Base-by-base conservation (phyloP, 495 filamentous ascomycete species). In the Talaromyces trachyspermus region DNA sequence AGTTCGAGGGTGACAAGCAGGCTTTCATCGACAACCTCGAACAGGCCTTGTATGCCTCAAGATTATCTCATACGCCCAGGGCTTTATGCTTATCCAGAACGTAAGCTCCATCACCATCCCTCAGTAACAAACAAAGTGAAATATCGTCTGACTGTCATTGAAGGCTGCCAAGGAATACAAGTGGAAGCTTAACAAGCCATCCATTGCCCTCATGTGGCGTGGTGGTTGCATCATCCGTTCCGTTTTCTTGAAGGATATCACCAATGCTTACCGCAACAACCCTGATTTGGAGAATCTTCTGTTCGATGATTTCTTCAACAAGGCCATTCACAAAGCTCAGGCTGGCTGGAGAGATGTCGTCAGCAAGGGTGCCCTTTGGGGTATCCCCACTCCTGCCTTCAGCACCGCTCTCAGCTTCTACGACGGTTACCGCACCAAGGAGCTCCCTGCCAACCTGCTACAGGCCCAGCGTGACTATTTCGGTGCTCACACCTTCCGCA, bases 401-500 rank as follows among this genome's bases (percentile, higher is more conserved):
- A 86, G 82, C 66, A 97, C 94, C 52, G 92, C 92, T 20, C 80
- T 98, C 49, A 84, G 81, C 65, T 98, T 95, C 86, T 98, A 94
- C 76, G 92, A 98, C 63, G 94, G 92, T 41, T 95, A 95, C 78
- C 85, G 92, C 66, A 88, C 89, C 58, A 84, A 86, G 76, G 79
- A 95, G 61, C 81, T 98, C 54, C 92, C 92, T 29, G 92, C 92
- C 75, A 97, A 97, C 81, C 76, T 98, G 48, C 77, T 98, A 54
- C 92, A 98, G 75, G 92, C 94, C 29, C 92, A 98, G 77, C 84
- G 92, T 74, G 92, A 98, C 68, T 98, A 97, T 84, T 98, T 98
- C 63, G 84, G 92, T 67, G 92, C 92, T 46, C 92, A 98, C 84
- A 98, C 94, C 49, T 98, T 97, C 88, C 76, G 77, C 59, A 84